Percentiles rank a stretch among this genome's conserved stretches.
Conservation (phyloP, 352 stramenopile genomes). For the Pythium sukuiense region DNA sequence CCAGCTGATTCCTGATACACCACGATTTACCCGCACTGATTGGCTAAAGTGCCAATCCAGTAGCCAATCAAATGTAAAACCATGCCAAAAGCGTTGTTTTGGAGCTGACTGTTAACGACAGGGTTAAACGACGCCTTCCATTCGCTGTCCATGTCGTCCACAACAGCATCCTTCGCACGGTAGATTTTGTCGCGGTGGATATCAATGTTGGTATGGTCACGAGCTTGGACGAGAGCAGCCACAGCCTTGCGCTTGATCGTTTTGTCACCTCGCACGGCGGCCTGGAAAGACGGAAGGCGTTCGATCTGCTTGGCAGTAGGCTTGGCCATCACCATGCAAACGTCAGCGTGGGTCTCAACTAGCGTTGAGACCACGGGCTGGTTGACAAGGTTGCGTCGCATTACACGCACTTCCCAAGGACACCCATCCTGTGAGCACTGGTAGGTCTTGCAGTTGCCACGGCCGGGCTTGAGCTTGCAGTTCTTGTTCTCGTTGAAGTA, state of each 20-base stretch:
- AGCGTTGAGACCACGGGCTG: conserved; percentile 1
- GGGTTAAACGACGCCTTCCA: background rate
- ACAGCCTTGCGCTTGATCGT: background rate
- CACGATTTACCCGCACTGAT: too few relatives aligned
- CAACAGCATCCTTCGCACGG: background rate
- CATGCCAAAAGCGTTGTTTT: too few relatives aligned
- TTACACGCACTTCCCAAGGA: background rate
- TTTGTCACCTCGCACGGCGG: background rate
- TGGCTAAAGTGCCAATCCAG: too few relatives aligned
- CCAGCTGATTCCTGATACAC: too few relatives aligned
- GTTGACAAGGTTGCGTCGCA: background rate
- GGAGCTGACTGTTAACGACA: too few relatives aligned
- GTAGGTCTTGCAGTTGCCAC: background rate
- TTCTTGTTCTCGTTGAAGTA: background rate
- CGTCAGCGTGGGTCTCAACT: background rate
- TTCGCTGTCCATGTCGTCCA: background rate
- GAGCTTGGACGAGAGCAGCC: background rate
- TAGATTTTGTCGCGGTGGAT: background rate
- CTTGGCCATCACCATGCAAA: background rate
- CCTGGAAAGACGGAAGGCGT: background rate
- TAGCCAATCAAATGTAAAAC: too few relatives aligned
- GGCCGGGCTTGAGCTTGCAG: background rate
- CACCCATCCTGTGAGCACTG: background rate
- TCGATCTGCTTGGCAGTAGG: background rate
- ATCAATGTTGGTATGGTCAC: background rate